Base-by-base conservation (phyloP, 495 filamentous ascomycete genomes). In the Halenospora varia region DNA sequence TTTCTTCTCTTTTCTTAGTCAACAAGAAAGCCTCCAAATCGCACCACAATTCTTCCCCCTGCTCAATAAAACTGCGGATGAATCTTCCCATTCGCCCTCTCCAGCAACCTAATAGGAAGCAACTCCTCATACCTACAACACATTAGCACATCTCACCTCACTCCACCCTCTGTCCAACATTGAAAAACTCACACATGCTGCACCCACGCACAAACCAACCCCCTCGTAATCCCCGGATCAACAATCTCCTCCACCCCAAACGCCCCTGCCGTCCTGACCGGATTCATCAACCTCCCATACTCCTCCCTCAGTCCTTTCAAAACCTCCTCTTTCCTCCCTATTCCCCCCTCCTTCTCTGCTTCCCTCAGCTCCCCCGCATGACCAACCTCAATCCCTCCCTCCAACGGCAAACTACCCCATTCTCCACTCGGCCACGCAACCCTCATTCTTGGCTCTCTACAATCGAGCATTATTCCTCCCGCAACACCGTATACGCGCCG, bases 241-340 rank as follows among this genome's bases (percentile, higher is more conserved):
- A 85, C 80, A 20, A 85, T 83, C 64, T 86, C 82, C 66, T 86
- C 83, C 0, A 84, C 71, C 0, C 82, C 82, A 64, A 86, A 86
- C 4, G 80, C 75, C 70, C 84, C 84, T 10, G 83, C 83, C 40
- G 82, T 85, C 17, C 82, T 70, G 35, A 85, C 80, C 0, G 83
- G 83, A 56, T 84, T 86, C 81, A 85, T 86, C 55, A 85, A 56
- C 13, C 78, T 68, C 25, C 72, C 60, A 63, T 86, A 86, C 63
- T 82, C 80, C 24, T 78, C 75, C 44, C 84, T 81, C 22, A 85
- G 60, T 62, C 83, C 79, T 19, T 72, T 66, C 49, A 83, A 83
- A 19, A 71, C 53, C 53, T 75, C 75, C 49, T 62, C 61, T 19
- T 56, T 39, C 55, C 57, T 35, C 23, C 79, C 73, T 51, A 55